A percentile compares a stretch with the other conserved stretches of the same genome.
phyloP scores from a whole-genome alignment of 768 basidiomycete genomes.

The Cubamyces lactineus region DNA sequence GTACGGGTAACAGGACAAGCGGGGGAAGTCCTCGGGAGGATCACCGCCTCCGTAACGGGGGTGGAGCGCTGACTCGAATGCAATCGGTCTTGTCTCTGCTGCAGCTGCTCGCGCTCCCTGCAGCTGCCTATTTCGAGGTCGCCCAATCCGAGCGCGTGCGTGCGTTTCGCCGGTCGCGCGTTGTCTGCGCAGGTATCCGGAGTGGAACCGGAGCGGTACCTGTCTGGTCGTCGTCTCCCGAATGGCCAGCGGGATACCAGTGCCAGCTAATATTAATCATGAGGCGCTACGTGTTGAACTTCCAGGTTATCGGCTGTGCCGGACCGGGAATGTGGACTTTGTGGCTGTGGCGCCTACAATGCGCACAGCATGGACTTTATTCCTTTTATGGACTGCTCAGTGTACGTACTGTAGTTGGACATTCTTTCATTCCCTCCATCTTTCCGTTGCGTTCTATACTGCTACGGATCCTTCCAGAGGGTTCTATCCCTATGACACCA shows the following conservation, averaged over 20 bases:
- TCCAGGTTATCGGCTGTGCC: too few species aligned
- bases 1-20: slow-evolving; percentile 5
- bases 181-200: slow-evolving; percentile 1
- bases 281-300: not conserved
- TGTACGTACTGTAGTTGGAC: too few species aligned
- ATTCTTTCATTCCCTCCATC: too few species aligned
- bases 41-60: slow-evolving; percentile 11
- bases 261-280: not conserved
- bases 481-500: too few species aligned
- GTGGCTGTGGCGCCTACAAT: too few species aligned
- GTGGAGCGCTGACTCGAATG: slow-evolving; percentile 16
- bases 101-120: not conserved
- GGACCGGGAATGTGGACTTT: too few species aligned
- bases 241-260: not conserved
- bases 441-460: too few species aligned
- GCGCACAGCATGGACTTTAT: too few species aligned
- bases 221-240: not conserved
- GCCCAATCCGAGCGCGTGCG: slow-evolving; percentile 4
- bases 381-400: too few species aligned
- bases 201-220: slow-evolving; percentile 16
- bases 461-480: too few species aligned
- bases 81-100: not conserved
- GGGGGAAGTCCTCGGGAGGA: slow-evolving; percentile 2
- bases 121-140: not conserved
- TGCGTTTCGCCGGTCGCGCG: not conserved